Base-by-base conservation (phyloP, 768 basidiomycete genomes). In the Trametes cinnabarina region DNA sequence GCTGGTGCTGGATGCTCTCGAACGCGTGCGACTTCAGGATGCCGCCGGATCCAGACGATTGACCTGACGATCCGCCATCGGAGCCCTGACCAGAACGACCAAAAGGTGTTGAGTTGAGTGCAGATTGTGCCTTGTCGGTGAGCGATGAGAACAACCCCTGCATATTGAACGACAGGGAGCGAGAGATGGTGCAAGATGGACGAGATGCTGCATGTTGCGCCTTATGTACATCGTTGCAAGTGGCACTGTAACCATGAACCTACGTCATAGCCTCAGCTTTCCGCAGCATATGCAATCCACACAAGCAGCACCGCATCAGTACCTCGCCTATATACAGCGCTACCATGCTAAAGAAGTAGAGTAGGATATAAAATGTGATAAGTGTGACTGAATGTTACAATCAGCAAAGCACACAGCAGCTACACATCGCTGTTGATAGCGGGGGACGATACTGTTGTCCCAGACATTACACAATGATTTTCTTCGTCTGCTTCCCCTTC, bases 401-500 rank as follows among this genome's bases (percentile, higher is more conserved):
- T 62, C 63, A 65, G 62, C 61, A 68, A 47, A 57, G 48, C 56
- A 56, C 52, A 61, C 62, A 47, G 53, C 44, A 59, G 41, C 44
- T 55, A 55, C 34, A 55, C 51, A 43, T 55, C 56, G 51, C 35
- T 39, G 48, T 43, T 44, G 46, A 55, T 30, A 19, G 47, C 30
- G 20, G 25, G n/a, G 26, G 39, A 55, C 32, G 28, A 46, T 14
- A 56, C 47, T n/a, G 28, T 44, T 41, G 44, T 44, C 44, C 15
- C 23, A 40, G 30, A 48, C 28, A 35, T 61, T 76, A 90, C 58
- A 90, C 84, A 69, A 83, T 68, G 53, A 91, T 88, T 79, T 92
- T 94, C 80, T 83, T 88, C 66, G 83, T 81, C 52, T 80, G 71
- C 74, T 93, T 94, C 69, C 88, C 89, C 79, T 95, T 96, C 83